Evolutionary conservation across 345 rosid genomes (phyloP).

Genomic region (Excoecaria cochinchinensis): DNA sequence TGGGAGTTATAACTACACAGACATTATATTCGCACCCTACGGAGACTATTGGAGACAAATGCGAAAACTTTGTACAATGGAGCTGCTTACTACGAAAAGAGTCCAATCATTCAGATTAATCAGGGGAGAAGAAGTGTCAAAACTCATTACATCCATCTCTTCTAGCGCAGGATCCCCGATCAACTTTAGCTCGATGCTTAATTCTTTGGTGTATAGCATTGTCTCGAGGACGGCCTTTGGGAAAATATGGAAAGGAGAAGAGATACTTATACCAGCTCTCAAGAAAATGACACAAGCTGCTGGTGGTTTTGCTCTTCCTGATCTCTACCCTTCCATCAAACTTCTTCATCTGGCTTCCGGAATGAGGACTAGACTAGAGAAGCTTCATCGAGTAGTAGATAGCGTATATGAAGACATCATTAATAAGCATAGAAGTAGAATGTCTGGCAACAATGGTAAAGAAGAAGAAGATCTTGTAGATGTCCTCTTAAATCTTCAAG

Average conservation of each 20-base stretch:
- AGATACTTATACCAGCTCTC: background rate
- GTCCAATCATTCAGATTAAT: background rate
- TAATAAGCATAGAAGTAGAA: too few species aligned
- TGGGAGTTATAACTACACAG: background rate
- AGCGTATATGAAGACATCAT: too few species aligned
- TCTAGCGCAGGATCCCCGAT: background rate
- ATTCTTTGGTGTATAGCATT: background rate
- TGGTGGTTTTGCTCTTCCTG: background rate
- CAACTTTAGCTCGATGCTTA: constrained; percentile 4
- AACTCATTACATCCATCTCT: constrained; percentile 4
- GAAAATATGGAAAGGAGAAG: constrained; percentile 7
- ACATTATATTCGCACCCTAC: constrained; percentile 2
- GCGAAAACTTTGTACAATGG: constrained; percentile 4
- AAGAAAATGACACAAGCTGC: background rate
- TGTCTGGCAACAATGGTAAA: too few species aligned
- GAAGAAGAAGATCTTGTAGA: constrained; percentile 6
- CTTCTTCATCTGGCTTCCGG: too few species aligned
- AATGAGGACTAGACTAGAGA: too few species aligned
- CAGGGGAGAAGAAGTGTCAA: constrained; percentile 11
- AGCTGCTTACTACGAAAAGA: background rate
- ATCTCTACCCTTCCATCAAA: background rate
- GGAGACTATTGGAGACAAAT: constrained; percentile 12
- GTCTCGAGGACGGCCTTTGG: background rate
- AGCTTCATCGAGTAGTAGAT: too few species aligned
- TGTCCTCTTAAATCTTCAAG: constrained; percentile 2